Evolutionary conservation across 768 basidiomycete species (phyloP), one percentile per base, ranked within the genome.

Genomic region (Tricholoma terreum): DNA sequence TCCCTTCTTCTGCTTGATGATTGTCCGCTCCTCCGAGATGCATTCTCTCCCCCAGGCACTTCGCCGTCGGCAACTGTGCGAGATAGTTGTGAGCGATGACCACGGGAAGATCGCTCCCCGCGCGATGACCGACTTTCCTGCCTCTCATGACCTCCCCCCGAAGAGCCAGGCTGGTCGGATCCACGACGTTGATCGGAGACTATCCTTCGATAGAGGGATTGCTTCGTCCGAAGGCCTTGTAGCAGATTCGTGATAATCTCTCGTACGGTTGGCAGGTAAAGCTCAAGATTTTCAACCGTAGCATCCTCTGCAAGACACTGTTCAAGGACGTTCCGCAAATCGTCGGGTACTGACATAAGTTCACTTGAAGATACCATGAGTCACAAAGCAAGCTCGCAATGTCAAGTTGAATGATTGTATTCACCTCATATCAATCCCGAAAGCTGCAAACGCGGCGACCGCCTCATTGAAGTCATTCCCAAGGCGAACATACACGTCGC

Each of bases 381-480:
- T 27, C 52, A 45, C 48, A 52, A 49, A 57, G 24, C 30, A 21
- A 30, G 8, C 42, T 53, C 10, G 46, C 54, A 35, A 43, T 11
- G 4, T 27, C 24, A 27, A 6, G 24, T 27, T 27, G 38, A 60
- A 52, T 24, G 61, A 61, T 45, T 52, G 2, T 42, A 82, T 92
- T 71, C 72, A 98, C 96, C 80, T 77, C 90, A 98, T 98, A 59
- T 90, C 85, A 57, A 99, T 95, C 59, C 87, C 85, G 62, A 87
- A 93, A 11, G 81, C 77, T 2, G 82, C 81, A 69, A 99, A 99
- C 1, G 94, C 93, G 53, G 88, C 84, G 36, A 95, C 92, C 9
- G 94, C 94, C 14, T 85, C 83, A 68, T 98, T 98, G 78, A 99
- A 98, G 69, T 97, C 95, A 72, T 98, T 98, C 21, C 97, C 97